Conservation (phyloP, 495 filamentous ascomycete species). For the Penicillium salamii region DNA sequence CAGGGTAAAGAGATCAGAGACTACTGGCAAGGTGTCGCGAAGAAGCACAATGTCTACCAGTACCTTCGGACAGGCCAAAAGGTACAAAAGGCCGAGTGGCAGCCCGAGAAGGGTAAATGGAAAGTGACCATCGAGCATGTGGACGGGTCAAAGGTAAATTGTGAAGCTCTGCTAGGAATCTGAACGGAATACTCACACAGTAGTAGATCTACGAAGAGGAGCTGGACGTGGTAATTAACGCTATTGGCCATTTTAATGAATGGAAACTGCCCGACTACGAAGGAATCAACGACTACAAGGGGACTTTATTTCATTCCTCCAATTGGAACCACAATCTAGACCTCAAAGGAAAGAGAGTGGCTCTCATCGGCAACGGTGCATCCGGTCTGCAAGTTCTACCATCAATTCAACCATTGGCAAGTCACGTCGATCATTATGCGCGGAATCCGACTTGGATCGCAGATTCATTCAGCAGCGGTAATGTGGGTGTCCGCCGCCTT, state of each 20-base stretch:
- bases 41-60: slow-evolving; percentile 60
- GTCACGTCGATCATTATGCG: slow-evolving; percentile 62
- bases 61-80: slow-evolving; percentile 48
- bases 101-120: slow-evolving; percentile 51
- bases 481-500: slow-evolving; percentile 32
- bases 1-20: slow-evolving; percentile 61
- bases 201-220: slow-evolving; percentile 48
- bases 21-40: slow-evolving; percentile 60
- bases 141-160: slow-evolving; percentile 30
- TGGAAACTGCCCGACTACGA: slow-evolving; percentile 52
- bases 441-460: slow-evolving; percentile 71
- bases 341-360: slow-evolving; percentile 52
- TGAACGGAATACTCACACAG: not conserved
- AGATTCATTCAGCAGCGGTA: slow-evolving; percentile 44
- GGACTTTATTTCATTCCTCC: slow-evolving; percentile 51
- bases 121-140: slow-evolving; percentile 39
- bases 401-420: slow-evolving; percentile 53
- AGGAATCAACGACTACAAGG: slow-evolving; percentile 48
- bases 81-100: slow-evolving; percentile 55
- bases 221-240: slow-evolving; percentile 59
- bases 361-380: slow-evolving; percentile 60
- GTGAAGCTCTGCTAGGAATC: not conserved
- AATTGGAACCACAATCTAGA: slow-evolving; percentile 52
- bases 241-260: slow-evolving; percentile 54
- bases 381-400: slow-evolving; percentile 56